phyloP scores from a whole-genome alignment of 257 asterid species.

The Pogostemon cablin region DNA sequence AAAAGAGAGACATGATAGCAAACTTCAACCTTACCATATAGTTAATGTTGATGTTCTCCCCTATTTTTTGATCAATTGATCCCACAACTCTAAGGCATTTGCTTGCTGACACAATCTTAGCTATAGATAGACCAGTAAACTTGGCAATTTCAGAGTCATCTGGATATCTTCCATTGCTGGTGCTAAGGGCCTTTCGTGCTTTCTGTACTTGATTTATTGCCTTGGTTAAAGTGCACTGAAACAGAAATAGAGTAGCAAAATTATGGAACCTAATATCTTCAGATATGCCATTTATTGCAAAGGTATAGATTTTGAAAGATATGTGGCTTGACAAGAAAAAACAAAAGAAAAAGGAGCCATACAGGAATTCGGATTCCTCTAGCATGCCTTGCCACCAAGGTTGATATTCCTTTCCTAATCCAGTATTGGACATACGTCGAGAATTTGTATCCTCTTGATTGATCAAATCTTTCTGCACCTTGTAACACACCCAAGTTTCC shows the following conservation, averaged over 20 bases:
- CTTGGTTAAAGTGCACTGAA: slow-evolving; percentile 69
- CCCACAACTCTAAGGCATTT: slow-evolving; percentile 80
- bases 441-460: slow-evolving; percentile 79
- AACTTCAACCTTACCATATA: slow-evolving; percentile 50
- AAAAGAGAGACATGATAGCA: background rate
- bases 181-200: slow-evolving; percentile 66
- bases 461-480: slow-evolving; percentile 89
- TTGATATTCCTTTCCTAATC: slow-evolving; percentile 74
- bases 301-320: slow-evolving; percentile 10
- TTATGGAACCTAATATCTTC: slow-evolving; percentile 1
- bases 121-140: slow-evolving; percentile 68
- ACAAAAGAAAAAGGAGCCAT: slow-evolving; percentile 35
- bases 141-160: slow-evolving; percentile 65
- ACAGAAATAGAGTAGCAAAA: slow-evolving; percentile 15
- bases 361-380: slow-evolving; percentile 85
- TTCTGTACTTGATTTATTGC: slow-evolving; percentile 66
- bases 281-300: background rate
- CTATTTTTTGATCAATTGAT: slow-evolving; percentile 76
- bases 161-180: slow-evolving; percentile 63
- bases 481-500: slow-evolving; percentile 76
- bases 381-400: slow-evolving; percentile 63
- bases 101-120: slow-evolving; percentile 62
- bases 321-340: background rate
- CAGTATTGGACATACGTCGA: slow-evolving; percentile 91
- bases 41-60: slow-evolving; percentile 47